These are phyloP conservation scores for Xylariaceae sp. DNA, from an alignment of 2,329 filamentous ascomycete species.

Conservation along the genomic window DNA sequence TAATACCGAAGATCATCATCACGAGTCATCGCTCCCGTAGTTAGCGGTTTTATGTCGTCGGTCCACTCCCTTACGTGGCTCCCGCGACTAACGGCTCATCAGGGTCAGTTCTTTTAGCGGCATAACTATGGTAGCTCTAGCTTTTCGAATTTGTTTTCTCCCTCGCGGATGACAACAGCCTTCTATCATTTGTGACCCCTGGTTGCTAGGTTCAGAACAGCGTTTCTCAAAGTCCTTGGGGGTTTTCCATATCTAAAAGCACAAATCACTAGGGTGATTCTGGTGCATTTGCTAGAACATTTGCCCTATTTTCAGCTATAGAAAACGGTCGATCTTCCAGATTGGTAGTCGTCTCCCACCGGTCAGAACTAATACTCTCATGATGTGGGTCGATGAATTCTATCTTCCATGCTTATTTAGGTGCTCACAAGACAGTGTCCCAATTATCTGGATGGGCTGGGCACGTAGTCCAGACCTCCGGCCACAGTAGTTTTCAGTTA, in stretches of 20 bases:
- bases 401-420: not conserved
- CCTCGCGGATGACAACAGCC: slow-evolving; percentile 1
- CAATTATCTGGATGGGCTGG: no score
- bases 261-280: no score
- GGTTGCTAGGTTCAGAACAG: not conserved
- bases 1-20: not conserved
- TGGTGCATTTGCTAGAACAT: no score
- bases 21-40: slow-evolving; percentile 19
- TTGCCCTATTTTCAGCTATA: no score
- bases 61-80: slow-evolving; percentile 6
- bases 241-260: no score
- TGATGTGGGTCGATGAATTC: no score
- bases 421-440: no score
- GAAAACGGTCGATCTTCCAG: no score
- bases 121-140: not conserved
- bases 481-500: slow-evolving; percentile 1
- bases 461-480: not conserved
- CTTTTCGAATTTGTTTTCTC: not conserved
- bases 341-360: no score
- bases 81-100: slow-evolving; percentile 5
- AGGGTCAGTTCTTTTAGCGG: not conserved
- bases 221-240: no score
- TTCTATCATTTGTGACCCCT: not conserved
- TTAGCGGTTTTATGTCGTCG: not conserved
- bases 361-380: no score